A percentile compares a stretch with the other conserved stretches of the same genome.
These are phyloP conservation scores for Colletotrichum sp. DNA, from an alignment of 2,329 filamentous ascomycete species.

Conservation along the genomic window DNA sequence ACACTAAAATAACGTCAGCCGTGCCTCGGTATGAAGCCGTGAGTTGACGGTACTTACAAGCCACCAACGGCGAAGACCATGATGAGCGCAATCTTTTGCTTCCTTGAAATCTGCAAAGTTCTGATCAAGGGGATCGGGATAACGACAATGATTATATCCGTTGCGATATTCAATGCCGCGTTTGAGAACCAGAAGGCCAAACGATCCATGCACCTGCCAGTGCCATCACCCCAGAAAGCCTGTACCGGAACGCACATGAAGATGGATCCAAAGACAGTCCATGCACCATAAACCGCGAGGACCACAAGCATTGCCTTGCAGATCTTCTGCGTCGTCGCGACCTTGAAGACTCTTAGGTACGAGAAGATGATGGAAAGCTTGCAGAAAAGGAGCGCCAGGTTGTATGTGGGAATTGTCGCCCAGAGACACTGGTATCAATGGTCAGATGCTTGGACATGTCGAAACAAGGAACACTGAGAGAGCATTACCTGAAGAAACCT, in stretches of 20 bases:
- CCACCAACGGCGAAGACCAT: neutral
- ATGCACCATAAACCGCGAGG: slow-evolving; percentile 28
- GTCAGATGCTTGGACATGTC: neutral
- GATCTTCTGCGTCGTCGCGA: neutral
- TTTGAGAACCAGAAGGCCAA: slow-evolving; percentile 29
- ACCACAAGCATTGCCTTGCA: neutral
- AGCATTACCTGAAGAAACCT: neutral
- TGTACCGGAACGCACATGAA: slow-evolving; percentile 30
- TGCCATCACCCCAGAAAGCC: slow-evolving; percentile 24
- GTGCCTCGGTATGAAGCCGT: neutral
- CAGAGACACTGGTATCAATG: neutral
- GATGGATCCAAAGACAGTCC: slow-evolving; percentile 28
- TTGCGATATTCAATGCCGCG: slow-evolving; percentile 32
- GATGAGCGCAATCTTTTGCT: neutral
- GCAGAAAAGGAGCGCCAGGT: neutral
- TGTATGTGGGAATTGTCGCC: neutral
- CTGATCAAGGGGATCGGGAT: slow-evolving; percentile 28
- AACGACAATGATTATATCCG: slow-evolving; percentile 31
- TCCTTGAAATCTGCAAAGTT: neutral
- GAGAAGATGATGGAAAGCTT: neutral
- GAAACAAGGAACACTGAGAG: neutral
- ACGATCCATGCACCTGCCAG: slow-evolving; percentile 26
- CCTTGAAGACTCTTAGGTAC: neutral
- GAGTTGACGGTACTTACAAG: neutral
- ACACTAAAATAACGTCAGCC: neutral